Conservation (phyloP, 345 rosid genomes). For the Citropsis articulata region DNA sequence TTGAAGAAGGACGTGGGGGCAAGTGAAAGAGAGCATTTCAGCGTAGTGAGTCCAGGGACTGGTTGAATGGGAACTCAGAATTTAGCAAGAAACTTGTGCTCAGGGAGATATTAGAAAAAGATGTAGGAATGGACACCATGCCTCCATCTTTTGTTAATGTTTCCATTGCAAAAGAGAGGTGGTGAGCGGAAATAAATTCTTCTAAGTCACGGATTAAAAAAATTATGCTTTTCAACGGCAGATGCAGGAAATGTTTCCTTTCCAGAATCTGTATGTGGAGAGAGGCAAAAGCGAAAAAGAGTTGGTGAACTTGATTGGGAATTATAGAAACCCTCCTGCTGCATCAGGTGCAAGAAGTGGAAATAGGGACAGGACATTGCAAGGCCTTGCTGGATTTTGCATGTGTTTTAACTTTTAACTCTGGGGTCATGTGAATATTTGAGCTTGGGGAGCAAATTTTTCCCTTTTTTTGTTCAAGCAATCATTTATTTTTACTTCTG, state of each 20-base stretch:
- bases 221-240: background rate
- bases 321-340: slow-evolving; percentile 71
- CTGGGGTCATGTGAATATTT: slow-evolving; percentile 32
- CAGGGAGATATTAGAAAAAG: slow-evolving; percentile 59
- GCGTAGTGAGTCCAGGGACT: slow-evolving; percentile 31
- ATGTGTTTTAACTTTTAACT: slow-evolving; percentile 65
- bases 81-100: slow-evolving; percentile 66
- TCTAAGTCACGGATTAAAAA: slow-evolving; percentile 53
- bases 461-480: background rate
- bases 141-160: slow-evolving; percentile 70
- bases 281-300: slow-evolving; percentile 38
- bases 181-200: slow-evolving; percentile 60
- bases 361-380: slow-evolving; percentile 77
- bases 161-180: slow-evolving; percentile 37
- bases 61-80: slow-evolving; percentile 81
- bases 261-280: slow-evolving; percentile 17
- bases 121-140: slow-evolving; percentile 59
- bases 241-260: background rate
- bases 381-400: slow-evolving; percentile 54
- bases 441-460: background rate
- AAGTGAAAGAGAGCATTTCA: slow-evolving; percentile 16
- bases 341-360: slow-evolving; percentile 69
- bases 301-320: slow-evolving; percentile 63
- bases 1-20: slow-evolving; percentile 11
- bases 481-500: background rate